phyloP scores from a whole-genome alignment of 2,329 filamentous ascomycete species.

The Penicillium thymicola region DNA sequence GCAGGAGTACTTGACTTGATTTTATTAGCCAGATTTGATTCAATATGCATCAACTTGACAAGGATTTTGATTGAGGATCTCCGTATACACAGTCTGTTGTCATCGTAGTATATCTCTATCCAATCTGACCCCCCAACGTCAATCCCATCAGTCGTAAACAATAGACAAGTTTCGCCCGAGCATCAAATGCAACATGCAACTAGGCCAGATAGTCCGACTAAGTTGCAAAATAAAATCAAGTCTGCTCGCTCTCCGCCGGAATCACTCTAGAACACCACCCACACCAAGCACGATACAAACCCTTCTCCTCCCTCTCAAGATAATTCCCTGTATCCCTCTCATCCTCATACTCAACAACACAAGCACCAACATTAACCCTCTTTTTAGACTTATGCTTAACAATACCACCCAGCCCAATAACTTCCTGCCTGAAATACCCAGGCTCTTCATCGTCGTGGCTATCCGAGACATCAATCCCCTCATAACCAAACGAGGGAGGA shows the following conservation, averaged over 20 bases:
- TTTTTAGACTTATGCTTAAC: constrained; percentile 86
- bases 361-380: constrained; percentile 75
- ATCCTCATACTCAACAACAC: constrained; percentile 81
- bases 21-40: constrained; percentile 13
- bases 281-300: constrained; percentile 76
- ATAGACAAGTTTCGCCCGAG: no score
- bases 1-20: constrained; percentile 18
- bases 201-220: background rate
- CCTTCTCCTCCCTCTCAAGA: constrained; percentile 67
- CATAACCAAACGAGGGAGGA: constrained; percentile 25
- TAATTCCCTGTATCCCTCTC: constrained; percentile 65
- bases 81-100: background rate
- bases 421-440: constrained; percentile 81
- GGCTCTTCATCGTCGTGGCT: constrained; percentile 47
- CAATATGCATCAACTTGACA: constrained; percentile 2
- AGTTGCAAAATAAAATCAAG: background rate
- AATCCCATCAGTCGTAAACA: background rate
- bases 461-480: constrained; percentile 14
- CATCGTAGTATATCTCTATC: background rate
- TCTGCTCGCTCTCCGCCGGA: constrained; percentile 37
- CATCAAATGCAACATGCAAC: background rate
- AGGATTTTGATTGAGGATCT: background rate
- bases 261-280: constrained; percentile 84
- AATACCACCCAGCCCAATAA: constrained; percentile 83
- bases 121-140: background rate